Conservation (phyloP, 148 eudicot genomes). For the Heliamphora exappendiculata region DNA sequence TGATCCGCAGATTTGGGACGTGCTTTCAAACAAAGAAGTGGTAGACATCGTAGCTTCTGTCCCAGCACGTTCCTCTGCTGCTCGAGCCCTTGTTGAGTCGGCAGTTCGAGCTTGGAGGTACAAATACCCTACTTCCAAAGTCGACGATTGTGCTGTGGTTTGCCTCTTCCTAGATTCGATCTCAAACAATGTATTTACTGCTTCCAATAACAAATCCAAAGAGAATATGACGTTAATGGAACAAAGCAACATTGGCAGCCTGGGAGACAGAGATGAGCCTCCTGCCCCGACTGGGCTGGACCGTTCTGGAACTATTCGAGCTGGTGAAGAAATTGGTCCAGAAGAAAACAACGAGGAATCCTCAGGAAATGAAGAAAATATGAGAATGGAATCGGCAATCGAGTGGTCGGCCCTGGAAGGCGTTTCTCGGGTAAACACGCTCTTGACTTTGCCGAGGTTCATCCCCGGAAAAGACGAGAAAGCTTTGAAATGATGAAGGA, state of each 20-base stretch:
- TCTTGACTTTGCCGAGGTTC: constrained; percentile 61
- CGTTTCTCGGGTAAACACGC: constrained; percentile 68
- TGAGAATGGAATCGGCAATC: constrained; percentile 20
- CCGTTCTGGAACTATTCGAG: constrained; percentile 28
- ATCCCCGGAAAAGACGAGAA: constrained; percentile 36
- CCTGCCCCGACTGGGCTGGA: constrained; percentile 20
- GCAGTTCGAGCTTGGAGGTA: constrained; percentile 73
- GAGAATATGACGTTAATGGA: constrained; percentile 20
- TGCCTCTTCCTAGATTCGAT: constrained; percentile 70
- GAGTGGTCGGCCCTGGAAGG: constrained; percentile 89
- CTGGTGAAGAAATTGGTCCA: constrained; percentile 18
- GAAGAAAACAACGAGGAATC: constrained; percentile 19
- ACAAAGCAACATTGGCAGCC: background rate
- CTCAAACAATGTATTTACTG: constrained; percentile 26
- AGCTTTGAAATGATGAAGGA: constrained; percentile 17
- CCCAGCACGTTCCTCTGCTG: constrained; percentile 51
- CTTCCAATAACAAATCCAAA: constrained; percentile 24
- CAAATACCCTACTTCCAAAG: constrained; percentile 82
- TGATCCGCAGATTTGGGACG: constrained; percentile 74
- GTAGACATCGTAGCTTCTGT: constrained; percentile 61
- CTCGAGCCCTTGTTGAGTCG: constrained; percentile 61
- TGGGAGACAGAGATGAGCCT: constrained; percentile 16
- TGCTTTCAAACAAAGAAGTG: constrained; percentile 79
- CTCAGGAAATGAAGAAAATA: constrained; percentile 23
- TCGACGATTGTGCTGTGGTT: constrained; percentile 89